phyloP scores from a whole-genome alignment of 345 rosid species.

The Syzygium jambos region DNA sequence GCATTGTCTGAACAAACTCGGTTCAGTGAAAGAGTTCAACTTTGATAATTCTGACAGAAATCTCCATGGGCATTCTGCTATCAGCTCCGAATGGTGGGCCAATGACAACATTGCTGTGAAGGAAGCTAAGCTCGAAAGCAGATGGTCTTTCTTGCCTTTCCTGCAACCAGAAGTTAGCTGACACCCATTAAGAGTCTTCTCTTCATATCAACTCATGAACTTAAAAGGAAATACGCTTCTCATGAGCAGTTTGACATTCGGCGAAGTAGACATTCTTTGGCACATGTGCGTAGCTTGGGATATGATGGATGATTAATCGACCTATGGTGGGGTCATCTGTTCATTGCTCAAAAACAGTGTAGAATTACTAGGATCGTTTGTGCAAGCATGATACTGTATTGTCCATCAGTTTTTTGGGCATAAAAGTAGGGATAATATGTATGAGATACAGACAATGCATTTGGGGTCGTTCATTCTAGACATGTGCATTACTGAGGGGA shows the following conservation, averaged over 20 bases:
- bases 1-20: constrained; percentile 54
- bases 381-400: background rate
- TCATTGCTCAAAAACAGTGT: background rate
- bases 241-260: background rate
- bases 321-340: background rate
- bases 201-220: background rate
- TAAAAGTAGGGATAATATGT: background rate
- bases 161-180: constrained; percentile 69
- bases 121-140: constrained; percentile 38
- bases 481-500: background rate
- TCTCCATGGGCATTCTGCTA: constrained; percentile 27
- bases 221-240: background rate
- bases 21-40: constrained; percentile 83
- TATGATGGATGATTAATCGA: background rate
- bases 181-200: background rate
- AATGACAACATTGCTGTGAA: constrained; percentile 57
- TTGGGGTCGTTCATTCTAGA: background rate
- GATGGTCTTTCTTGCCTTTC: constrained; percentile 84
- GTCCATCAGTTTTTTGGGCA: background rate
- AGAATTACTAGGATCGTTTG: background rate
- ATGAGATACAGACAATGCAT: background rate
- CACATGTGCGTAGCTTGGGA: background rate
- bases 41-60: constrained; percentile 62
- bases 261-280: background rate
- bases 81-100: constrained; percentile 78